These are phyloP conservation scores for Cenchrus fungigraminus DNA, from an alignment of 176 grass and related monocot genomes.

Conservation along the genomic window DNA sequence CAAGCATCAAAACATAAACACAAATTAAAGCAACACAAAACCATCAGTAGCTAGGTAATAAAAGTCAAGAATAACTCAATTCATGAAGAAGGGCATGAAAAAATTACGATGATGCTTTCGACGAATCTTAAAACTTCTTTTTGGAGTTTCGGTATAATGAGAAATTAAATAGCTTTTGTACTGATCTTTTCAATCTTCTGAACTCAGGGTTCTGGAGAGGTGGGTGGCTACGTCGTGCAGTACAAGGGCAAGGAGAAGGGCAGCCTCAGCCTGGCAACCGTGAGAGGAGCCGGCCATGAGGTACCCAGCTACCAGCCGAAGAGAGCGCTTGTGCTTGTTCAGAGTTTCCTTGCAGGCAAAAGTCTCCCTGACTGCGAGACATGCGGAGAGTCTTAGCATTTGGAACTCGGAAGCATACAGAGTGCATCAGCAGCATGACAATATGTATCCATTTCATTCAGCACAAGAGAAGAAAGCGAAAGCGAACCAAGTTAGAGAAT, in stretches of 20 bases:
- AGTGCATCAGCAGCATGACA: background rate
- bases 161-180: background rate
- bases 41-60: background rate
- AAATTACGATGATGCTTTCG: background rate
- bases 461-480: constrained; percentile 18
- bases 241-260: constrained; percentile 74
- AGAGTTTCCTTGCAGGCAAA: constrained; percentile 59
- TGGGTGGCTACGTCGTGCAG: constrained; percentile 63
- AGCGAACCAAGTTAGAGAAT: constrained; percentile 5
- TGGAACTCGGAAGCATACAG: background rate
- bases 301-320: constrained; percentile 76
- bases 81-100: background rate
- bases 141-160: background rate
- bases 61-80: background rate
- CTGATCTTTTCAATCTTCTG: constrained; percentile 26
- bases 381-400: constrained; percentile 21
- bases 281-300: constrained; percentile 90
- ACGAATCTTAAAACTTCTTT: too few species aligned
- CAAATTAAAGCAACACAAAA: background rate
- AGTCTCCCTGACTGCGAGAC: constrained; percentile 46
- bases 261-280: constrained; percentile 75
- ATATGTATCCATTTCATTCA: constrained; percentile 20
- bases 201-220: constrained; percentile 57
- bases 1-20: background rate
- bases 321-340: constrained; percentile 61